Evolutionary conservation across 495 filamentous ascomycete species (phyloP).

Genomic region (Mycothermus thermophilus): DNA sequence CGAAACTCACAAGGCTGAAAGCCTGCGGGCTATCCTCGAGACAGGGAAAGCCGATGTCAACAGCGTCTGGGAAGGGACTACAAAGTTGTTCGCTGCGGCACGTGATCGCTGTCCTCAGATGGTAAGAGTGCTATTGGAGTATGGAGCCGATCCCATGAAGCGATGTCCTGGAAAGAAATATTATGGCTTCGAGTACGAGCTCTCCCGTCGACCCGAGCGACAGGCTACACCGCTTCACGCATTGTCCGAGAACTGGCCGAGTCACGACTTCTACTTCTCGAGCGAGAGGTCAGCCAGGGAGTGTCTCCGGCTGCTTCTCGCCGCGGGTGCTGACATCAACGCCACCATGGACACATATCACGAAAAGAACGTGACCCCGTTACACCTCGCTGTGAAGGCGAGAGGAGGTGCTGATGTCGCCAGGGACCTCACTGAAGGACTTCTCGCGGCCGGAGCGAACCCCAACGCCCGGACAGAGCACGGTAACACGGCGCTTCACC

Average conservation of each 20-base stretch:
- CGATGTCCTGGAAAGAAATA: neutral
- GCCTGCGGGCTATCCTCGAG: neutral
- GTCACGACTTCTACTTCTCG: too few species aligned
- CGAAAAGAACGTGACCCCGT: conserved; percentile 9
- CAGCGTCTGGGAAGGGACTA: neutral
- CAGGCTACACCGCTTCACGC: conserved; percentile 1
- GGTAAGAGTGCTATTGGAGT: conserved; percentile 11
- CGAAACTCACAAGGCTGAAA: neutral
- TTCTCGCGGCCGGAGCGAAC: conserved; percentile 4
- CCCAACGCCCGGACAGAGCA: neutral
- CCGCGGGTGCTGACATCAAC: conserved; percentile 4
- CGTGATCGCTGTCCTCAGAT: conserved; percentile 1
- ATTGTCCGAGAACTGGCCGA: neutral
- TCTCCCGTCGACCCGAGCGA: neutral
- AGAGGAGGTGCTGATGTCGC: too few species aligned
- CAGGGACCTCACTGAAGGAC: neutral
- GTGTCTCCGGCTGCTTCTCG: conserved; percentile 1
- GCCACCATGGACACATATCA: conserved; percentile 5
- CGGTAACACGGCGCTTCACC: conserved; percentile 1
- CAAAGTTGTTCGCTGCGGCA: neutral
- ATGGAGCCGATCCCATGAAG: conserved; percentile 4
- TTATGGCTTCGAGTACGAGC: neutral
- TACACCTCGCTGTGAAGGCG: conserved; percentile 10
- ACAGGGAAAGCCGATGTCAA: neutral
- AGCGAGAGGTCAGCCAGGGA: neutral